Conservation (phyloP, 345 rosid genomes). For the Syzygium aqueum region DNA sequence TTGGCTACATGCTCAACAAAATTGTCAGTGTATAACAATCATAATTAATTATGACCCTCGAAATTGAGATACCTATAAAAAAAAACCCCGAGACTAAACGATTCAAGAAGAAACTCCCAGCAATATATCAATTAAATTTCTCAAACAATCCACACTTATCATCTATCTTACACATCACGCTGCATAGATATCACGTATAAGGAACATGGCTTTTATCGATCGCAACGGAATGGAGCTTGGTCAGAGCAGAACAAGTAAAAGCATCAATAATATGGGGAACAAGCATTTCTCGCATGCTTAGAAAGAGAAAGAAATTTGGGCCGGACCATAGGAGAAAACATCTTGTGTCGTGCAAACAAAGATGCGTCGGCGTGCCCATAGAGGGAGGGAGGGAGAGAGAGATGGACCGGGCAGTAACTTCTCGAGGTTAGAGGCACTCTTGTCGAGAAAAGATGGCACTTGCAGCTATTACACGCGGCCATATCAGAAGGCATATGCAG, state of each 20-base stretch:
- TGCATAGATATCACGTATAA: not conserved
- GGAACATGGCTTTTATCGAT: not conserved
- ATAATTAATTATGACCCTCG: not conserved
- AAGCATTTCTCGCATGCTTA: not conserved
- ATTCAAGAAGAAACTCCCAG: not conserved
- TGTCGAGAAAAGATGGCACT: not conserved
- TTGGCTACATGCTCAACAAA: not conserved
- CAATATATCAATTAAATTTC: not conserved
- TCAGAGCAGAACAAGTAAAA: not conserved
- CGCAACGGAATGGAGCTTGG: not conserved
- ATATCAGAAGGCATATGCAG: not conserved
- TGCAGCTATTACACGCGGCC: not conserved
- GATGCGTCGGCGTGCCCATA: too few relatives aligned
- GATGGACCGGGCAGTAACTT: not conserved
- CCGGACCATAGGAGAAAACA: not conserved
- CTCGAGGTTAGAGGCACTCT: not conserved
- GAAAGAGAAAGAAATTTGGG: not conserved
- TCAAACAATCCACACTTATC: not conserved
- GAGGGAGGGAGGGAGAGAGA: not conserved
- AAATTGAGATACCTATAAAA: not conserved
- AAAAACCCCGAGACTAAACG: not conserved
- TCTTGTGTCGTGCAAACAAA: not conserved
- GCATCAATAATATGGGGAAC: not conserved
- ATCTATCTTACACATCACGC: not conserved
- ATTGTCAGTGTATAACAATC: not conserved